Percentiles rank a stretch among this genome's conserved stretches.
Conservation (phyloP, 345 rosid genomes). For the Geranium brycei region DNA sequence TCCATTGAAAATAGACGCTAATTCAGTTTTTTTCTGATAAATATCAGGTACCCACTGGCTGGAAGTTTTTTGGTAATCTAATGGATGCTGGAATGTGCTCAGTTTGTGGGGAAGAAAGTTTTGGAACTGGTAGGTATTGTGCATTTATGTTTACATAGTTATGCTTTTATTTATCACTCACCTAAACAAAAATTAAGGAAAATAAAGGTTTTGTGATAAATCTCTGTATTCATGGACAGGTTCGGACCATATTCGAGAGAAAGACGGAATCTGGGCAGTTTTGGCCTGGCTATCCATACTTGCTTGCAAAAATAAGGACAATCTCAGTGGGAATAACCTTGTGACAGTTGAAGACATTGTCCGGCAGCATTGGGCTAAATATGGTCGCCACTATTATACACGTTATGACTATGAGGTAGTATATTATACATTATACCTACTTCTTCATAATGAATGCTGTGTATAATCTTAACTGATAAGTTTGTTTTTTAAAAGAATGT, state of each 20-base stretch:
- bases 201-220: not conserved
- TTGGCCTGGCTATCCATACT: conserved; percentile 94
- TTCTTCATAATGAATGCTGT: not conserved
- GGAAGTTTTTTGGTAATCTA: conserved; percentile 98
- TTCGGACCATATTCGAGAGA: conserved; percentile 96
- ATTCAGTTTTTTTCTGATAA: conserved; percentile 13
- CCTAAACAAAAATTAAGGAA: not conserved
- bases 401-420: conserved; percentile 94
- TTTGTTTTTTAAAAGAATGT: conserved; percentile 56
- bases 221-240: conserved; percentile 32
- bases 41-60: conserved; percentile 87
- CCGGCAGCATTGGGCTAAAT: conserved; percentile 73
- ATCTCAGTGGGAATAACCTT: conserved; percentile 47
- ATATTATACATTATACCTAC: not conserved
- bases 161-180: not conserved
- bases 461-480: conserved; percentile 9
- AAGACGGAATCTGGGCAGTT: conserved; percentile 98
- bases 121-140: conserved; percentile 76
- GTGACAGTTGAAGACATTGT: conserved; percentile 92
- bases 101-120: conserved; percentile 97
- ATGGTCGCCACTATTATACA: conserved; percentile 95
- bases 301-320: conserved; percentile 76
- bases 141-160: not conserved
- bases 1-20: not conserved
- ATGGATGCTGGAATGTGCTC: conserved; percentile 99